Evolutionary conservation across 108 stramenopile species (phyloP).

Genomic region (Cyclotella choctawhatcheeana): DNA sequence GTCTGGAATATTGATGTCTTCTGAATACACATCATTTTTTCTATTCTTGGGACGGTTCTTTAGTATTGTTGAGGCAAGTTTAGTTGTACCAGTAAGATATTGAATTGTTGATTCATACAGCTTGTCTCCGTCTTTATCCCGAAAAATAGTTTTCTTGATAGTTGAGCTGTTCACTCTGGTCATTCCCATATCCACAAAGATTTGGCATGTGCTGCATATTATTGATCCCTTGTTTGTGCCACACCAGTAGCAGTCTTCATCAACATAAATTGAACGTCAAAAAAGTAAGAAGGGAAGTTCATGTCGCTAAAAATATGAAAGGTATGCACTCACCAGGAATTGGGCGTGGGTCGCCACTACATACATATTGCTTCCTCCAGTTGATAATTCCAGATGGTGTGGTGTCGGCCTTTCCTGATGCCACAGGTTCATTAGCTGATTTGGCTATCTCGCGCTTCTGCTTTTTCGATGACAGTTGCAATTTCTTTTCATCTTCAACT

Average conservation of each 20-base stretch:
- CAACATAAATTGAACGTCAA: not conserved
- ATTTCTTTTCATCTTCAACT: not conserved
- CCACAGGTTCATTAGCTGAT: not conserved
- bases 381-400: not conserved
- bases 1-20: not conserved
- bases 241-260: too few relatives aligned
- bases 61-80: not conserved
- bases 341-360: not conserved
- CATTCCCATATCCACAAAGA: not conserved
- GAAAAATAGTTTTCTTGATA: not conserved
- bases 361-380: not conserved
- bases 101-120: not conserved
- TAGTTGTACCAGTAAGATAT: conserved; percentile 7
- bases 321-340: too few relatives aligned
- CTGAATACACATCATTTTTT: not conserved
- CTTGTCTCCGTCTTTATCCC: conserved; percentile 2
- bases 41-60: not conserved
- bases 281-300: not conserved
- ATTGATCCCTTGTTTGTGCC: too few relatives aligned
- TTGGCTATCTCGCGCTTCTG: not conserved
- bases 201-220: not conserved
- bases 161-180: not conserved
- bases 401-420: not conserved
- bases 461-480: not conserved
- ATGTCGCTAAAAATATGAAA: too few relatives aligned